phyloP scores from a whole-genome alignment of 345 rosid genomes.

The Salix viminalis region DNA sequence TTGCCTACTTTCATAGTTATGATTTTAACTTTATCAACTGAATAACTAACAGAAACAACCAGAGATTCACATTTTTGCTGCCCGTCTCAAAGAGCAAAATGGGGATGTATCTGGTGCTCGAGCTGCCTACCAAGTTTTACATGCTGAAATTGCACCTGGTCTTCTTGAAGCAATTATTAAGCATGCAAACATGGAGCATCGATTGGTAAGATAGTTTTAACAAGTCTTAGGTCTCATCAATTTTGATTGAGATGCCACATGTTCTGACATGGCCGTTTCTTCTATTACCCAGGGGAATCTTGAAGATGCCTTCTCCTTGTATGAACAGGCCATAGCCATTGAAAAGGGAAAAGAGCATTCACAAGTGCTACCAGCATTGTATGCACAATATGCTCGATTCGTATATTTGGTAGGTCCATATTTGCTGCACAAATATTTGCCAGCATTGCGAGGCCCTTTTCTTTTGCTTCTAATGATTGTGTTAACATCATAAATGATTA shows the following conservation, averaged over 20 bases:
- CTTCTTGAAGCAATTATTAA: conserved; percentile 89
- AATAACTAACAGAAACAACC: conserved; percentile 65
- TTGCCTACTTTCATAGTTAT: background rate
- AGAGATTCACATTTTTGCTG: conserved; percentile 88
- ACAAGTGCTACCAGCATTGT: conserved; percentile 62
- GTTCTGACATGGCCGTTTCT: conserved; percentile 18
- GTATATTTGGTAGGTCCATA: conserved; percentile 55
- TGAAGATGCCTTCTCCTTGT: conserved; percentile 68
- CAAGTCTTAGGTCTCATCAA: conserved; percentile 16
- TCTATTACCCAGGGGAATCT: conserved; percentile 60
- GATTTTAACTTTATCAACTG: background rate
- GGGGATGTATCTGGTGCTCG: conserved; percentile 80
- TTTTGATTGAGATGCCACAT: conserved; percentile 1
- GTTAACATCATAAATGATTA: background rate
- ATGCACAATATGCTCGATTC: conserved; percentile 87
- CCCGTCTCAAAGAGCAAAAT: conserved; percentile 81
- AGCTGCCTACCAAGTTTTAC: conserved; percentile 83
- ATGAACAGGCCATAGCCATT: conserved; percentile 89
- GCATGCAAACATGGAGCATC: conserved; percentile 94
- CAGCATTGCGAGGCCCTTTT: background rate
- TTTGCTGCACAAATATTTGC: background rate
- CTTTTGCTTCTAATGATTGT: background rate
- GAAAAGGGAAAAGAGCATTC: conserved; percentile 95
- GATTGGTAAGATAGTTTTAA: conserved; percentile 51
- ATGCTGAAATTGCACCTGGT: conserved; percentile 85